Evolutionary conservation across 2,329 filamentous ascomycete genomes (phyloP), one percentile per base, ranked within the genome.

Genomic region (Arthrocladium fulminans): DNA sequence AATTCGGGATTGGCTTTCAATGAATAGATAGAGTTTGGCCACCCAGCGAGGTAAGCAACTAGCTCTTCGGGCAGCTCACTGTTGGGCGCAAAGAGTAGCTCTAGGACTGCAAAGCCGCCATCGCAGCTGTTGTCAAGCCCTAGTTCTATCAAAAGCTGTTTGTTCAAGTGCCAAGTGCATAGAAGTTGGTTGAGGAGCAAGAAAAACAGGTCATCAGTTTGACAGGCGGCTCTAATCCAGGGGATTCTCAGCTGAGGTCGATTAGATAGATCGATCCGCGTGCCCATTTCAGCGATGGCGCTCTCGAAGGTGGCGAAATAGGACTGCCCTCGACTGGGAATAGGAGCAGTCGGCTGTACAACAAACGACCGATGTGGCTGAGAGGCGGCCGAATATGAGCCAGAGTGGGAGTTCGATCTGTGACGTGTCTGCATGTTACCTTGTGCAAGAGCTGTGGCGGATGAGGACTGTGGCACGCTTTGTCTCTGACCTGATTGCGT

Each of bases 221-320:
- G 32, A 54, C 79, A 82, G 1, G 84, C 83, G 23, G 76, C 67
- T 24, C 54, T 58, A 10, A 88, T 65, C 3, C 84, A 68, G n/a
- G 61, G 54, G 27, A 79, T 67, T 24, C 83, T 72, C 25, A 44
- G 22, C 43, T n/a, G 12, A 9, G 29, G 17, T 3, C 17, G 24
- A 15, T 7, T 22, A n/a, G 32, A 37, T 3, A 38, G 29, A 23
- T 23, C 32, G 3, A 37, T 45, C 13, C 43, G 43, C 15, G 5
- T 20, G 6, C 29, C 8, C 19, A 45, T 34, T 7, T 45, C 32
- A 19, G 43, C 20, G 9, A 45, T 15, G 19, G 29, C 23, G n/a
- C 9, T 37, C 9, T 45, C 43, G 43, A 45, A 37, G 9, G 19
- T 23, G 17, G 32, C 32, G 13, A 45, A 22, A 15, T 45, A 37